phyloP scores from a whole-genome alignment of 164 flowering plant species.

The Saururus chinensis region DNA sequence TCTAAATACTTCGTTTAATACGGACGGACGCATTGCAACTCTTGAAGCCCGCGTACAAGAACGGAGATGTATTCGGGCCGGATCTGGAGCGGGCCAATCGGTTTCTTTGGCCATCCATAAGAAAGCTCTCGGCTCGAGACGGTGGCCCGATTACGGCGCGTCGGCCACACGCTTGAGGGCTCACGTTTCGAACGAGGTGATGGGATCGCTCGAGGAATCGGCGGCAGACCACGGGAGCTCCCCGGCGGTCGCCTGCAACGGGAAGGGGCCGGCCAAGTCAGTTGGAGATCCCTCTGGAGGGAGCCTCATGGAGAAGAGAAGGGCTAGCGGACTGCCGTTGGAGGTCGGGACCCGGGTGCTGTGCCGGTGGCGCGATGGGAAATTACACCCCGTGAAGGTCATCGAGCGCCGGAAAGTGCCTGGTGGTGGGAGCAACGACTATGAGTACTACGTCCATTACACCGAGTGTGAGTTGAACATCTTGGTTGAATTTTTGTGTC shows the following conservation, averaged over 20 bases:
- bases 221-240: constrained; percentile 24
- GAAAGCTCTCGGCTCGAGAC: too few relatives aligned
- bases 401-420: constrained; percentile 68
- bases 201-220: constrained; percentile 46
- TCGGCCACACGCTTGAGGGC: too few relatives aligned
- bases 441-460: constrained; percentile 95
- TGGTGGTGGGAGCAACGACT: constrained; percentile 35
- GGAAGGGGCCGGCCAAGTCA: constrained; percentile 4
- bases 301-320: constrained; percentile 32
- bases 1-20: too few relatives aligned
- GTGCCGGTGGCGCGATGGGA: constrained; percentile 95
- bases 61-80: too few relatives aligned
- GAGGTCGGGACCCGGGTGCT: constrained; percentile 91
- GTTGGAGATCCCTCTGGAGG: constrained; percentile 12
- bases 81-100: too few relatives aligned
- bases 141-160: too few relatives aligned
- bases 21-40: too few relatives aligned
- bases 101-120: too few relatives aligned
- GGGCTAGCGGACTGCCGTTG: constrained; percentile 36
- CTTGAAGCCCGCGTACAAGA: too few relatives aligned
- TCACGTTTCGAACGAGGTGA: neutral
- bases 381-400: constrained; percentile 87
- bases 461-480: constrained; percentile 55
- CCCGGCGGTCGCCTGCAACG: constrained; percentile 12
- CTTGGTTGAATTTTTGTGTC: neutral